Evolutionary conservation across 2,329 filamentous ascomycete genomes (phyloP), one percentile per base, ranked within the genome.

Genomic region (Curvularia sp.): DNA sequence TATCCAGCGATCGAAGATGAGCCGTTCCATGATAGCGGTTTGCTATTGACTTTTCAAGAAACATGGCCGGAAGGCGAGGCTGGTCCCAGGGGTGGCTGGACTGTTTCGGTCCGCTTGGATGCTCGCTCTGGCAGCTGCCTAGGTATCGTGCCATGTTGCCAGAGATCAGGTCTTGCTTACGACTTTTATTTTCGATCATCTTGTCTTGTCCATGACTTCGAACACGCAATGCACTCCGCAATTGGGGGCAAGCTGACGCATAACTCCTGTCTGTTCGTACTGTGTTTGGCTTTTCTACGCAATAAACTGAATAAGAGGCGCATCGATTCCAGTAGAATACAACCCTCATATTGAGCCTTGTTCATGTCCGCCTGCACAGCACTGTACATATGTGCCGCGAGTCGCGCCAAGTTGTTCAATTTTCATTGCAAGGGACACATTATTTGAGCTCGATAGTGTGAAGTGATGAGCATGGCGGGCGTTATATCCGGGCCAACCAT

Each of bases 1-100:
- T n/a, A 42, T 43, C n/a, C 46, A 34, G 46, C 36, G 28, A 55
- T 55, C 36, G 53, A 55, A 39, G 38, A 27, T 50, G 15, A 23
- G 36, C 8, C 15, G 19, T 27, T 25, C 7, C 15, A 36, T 32
- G 10, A 21, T 27, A 30, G 19, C 47, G 21, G 30, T 10, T 28
- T 19, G 53, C 18, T 23, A 28, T 42, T 43, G 46, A 30, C 12
- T 43, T 50, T 6, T n/a, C 30, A 6, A 28, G 28, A 21, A 49
- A 18, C 19, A 34, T n/a, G 10, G 28, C 19, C 48, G 49, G 45
- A 39, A 19, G 18, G 23, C 8, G 39, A 12, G 39, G 21, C 21
- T 23, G 38, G 18, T 8, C 15, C 15, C 34, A 6, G 34, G 25
- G 48, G 28, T 28, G 39, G 21, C 36, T 28, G 36, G 46, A 34